A percentile compares a stretch with the other conserved stretches of the same genome.
These are phyloP conservation scores for Austroboletus festivus DNA, from an alignment of 768 basidiomycete species.

Conservation along the genomic window DNA sequence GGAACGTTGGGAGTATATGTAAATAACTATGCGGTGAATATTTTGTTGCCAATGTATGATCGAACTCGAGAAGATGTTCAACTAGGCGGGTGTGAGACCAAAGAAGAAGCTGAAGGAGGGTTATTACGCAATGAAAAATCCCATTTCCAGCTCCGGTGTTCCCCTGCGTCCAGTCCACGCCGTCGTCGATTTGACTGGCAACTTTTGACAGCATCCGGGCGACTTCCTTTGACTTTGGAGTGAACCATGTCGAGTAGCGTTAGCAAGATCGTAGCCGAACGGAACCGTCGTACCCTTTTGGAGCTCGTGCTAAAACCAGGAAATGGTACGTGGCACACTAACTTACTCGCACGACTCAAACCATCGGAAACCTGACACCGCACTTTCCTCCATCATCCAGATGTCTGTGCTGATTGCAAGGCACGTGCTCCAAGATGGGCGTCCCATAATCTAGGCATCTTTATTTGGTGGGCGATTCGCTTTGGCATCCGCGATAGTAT, in stretches of 20 bases:
- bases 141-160: not conserved
- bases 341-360: not conserved
- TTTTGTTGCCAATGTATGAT: too few species aligned
- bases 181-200: not conserved
- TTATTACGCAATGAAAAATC: constrained; percentile 16
- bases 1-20: constrained; percentile 7
- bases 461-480: constrained; percentile 62
- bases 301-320: constrained; percentile 73
- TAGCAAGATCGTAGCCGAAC: constrained; percentile 60
- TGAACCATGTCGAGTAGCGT: constrained; percentile 35
- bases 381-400: constrained; percentile 38
- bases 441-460: constrained; percentile 83
- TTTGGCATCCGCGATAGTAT: constrained; percentile 1
- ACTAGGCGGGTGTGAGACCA: not conserved
- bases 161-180: not conserved
- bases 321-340: constrained; percentile 53
- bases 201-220: not conserved
- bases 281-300: constrained; percentile 62
- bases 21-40: constrained; percentile 7
- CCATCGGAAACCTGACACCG: constrained; percentile 1
- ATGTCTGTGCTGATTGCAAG: constrained; percentile 90
- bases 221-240: not conserved
- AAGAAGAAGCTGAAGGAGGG: too few species aligned
- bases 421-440: constrained; percentile 87
- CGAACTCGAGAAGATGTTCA: not conserved